These are phyloP conservation scores for Cymodocea nodosa DNA, from an alignment of 116 monocot genomes.

Conservation along the genomic window DNA sequence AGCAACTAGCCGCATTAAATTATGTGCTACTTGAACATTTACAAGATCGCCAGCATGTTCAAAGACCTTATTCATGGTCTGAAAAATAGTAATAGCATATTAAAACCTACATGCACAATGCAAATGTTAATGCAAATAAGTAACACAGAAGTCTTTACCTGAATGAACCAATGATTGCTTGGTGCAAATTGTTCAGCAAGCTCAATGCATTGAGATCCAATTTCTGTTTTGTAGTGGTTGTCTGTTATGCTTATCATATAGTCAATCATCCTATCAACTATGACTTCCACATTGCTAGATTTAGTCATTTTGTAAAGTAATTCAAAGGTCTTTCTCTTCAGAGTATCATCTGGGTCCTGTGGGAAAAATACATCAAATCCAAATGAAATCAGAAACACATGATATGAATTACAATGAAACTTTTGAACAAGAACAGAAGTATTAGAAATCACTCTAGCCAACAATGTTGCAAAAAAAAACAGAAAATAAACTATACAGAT, in stretches of 20 bases:
- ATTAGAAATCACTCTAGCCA: too few species aligned
- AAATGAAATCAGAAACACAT: neutral
- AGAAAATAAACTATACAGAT: too few species aligned
- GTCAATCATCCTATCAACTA: slow-evolving; percentile 98
- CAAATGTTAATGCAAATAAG: neutral
- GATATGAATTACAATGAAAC: neutral
- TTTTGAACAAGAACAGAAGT: too few species aligned
- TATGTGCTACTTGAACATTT: slow-evolving; percentile 81
- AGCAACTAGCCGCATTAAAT: slow-evolving; percentile 92
- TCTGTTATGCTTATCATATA: slow-evolving; percentile 98
- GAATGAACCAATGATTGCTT: slow-evolving; percentile 98
- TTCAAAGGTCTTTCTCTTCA: slow-evolving; percentile 95
- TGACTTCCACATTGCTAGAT: slow-evolving; percentile 93
- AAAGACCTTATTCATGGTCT: slow-evolving; percentile 99
- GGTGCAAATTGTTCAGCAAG: slow-evolving; percentile 99
- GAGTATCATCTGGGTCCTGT: slow-evolving; percentile 95
- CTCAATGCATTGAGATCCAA: slow-evolving; percentile 95
- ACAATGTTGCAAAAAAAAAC: too few species aligned
- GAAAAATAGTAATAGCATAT: neutral
- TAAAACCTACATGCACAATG: neutral
- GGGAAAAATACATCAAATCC: neutral
- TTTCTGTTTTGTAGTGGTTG: slow-evolving; percentile 92
- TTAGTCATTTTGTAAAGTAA: slow-evolving; percentile 98
- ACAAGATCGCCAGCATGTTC: slow-evolving; percentile 99
- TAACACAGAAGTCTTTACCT: slow-evolving; percentile 31